These are phyloP conservation scores for Wallacemonas sp. DNA, from an alignment of 208 protist genomes.

Conservation along the genomic window DNA sequence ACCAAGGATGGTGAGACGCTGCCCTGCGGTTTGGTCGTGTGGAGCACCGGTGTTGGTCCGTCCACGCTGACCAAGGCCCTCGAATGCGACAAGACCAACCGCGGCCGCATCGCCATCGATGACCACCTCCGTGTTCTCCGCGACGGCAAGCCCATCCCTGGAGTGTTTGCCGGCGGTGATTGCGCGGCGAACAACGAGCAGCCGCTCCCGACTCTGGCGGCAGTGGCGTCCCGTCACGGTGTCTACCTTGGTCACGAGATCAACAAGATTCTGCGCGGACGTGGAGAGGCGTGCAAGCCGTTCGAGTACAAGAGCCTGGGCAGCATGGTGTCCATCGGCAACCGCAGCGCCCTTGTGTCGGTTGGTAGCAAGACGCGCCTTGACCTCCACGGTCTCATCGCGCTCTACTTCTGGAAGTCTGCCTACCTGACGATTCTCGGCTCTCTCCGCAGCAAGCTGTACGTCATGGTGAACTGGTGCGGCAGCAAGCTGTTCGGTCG, in stretches of 20 bases:
- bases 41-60: constrained; percentile 86
- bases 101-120: constrained; percentile 70
- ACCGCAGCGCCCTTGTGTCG: constrained; percentile 63
- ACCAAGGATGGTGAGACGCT: constrained; percentile 71
- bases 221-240: constrained; percentile 83
- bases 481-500: constrained; percentile 80
- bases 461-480: constrained; percentile 84
- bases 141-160: constrained; percentile 59
- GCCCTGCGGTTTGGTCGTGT: constrained; percentile 75
- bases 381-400: constrained; percentile 76
- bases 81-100: constrained; percentile 67
- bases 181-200: constrained; percentile 61
- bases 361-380: constrained; percentile 50
- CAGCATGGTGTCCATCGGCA: constrained; percentile 79
- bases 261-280: constrained; percentile 38
- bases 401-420: constrained; percentile 83
- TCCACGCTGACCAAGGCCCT: constrained; percentile 73
- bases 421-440: constrained; percentile 87
- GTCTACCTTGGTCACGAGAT: constrained; percentile 72
- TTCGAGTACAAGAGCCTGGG: constrained; percentile 84
- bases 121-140: constrained; percentile 66
- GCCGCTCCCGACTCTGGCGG: constrained; percentile 74
- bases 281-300: constrained; percentile 18
- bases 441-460: constrained; percentile 77
- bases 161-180: constrained; percentile 88